phyloP scores from a whole-genome alignment of 2,329 filamentous ascomycete genomes.

The Beauveria pseudobassiana region DNA sequence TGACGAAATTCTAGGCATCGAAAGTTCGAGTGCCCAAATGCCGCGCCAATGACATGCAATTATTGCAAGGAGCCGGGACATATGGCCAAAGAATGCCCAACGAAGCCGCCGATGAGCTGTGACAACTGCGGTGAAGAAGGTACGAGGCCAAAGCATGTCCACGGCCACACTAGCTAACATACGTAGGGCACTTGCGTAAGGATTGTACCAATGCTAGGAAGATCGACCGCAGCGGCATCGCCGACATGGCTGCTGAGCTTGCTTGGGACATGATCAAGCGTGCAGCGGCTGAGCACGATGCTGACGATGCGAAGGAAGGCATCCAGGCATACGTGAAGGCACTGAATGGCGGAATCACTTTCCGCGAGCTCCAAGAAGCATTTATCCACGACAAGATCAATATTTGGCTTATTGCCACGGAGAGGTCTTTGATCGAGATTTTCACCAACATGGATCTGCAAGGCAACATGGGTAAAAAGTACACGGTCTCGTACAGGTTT shows the following conservation, averaged over 20 bases:
- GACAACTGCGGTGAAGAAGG: constrained; percentile 56
- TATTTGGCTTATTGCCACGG: constrained; percentile 55
- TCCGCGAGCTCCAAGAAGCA: constrained; percentile 51
- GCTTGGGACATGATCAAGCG: constrained; percentile 51
- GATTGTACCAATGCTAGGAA: constrained; percentile 54
- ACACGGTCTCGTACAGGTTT: constrained; percentile 55
- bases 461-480: constrained; percentile 59
- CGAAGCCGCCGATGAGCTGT: constrained; percentile 48
- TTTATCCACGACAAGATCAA: constrained; percentile 48
- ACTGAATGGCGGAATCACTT: constrained; percentile 45
- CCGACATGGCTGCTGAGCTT: constrained; percentile 41
- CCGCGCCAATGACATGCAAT: constrained; percentile 28
- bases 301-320: constrained; percentile 55
- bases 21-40: constrained; percentile 29
- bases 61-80: constrained; percentile 46
- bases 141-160: constrained; percentile 21
- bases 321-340: constrained; percentile 56
- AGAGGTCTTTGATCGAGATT: constrained; percentile 47
- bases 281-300: constrained; percentile 46
- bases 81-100: constrained; percentile 54
- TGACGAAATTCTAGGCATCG: constrained; percentile 18
- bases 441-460: constrained; percentile 68
- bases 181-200: constrained; percentile 44
- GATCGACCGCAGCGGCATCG: constrained; percentile 45
- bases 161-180: constrained; percentile 11